Conservation (phyloP, 306 rosid genomes). For the Cicer chorassanicum region DNA sequence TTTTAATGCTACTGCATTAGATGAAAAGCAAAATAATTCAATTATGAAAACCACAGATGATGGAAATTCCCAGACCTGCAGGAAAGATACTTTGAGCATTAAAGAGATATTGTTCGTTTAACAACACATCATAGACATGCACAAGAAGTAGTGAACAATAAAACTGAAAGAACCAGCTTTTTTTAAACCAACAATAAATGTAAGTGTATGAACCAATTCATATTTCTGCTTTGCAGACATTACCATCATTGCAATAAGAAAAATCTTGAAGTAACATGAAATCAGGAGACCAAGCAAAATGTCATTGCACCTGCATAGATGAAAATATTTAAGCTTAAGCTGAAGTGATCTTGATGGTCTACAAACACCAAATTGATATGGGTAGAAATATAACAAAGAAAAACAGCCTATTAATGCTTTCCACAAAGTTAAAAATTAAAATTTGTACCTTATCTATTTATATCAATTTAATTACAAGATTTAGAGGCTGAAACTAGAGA, state of each 20-base stretch:
- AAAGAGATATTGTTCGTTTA: conserved; percentile 34
- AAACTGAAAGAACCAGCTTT: conserved; percentile 12
- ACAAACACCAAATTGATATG: conserved; percentile 30
- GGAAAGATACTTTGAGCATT: conserved; percentile 35
- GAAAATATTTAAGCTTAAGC: conserved; percentile 36
- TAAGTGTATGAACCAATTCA: neutral
- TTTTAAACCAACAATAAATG: neutral
- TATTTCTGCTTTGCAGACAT: conserved; percentile 23
- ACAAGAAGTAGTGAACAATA: conserved; percentile 10
- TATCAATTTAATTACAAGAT: conserved; percentile 28
- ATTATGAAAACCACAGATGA: conserved; percentile 74
- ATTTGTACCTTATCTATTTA: neutral
- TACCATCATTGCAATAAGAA: conserved; percentile 85
- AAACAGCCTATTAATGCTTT: conserved; percentile 20
- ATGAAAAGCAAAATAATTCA: conserved; percentile 81
- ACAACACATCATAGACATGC: conserved; percentile 3
- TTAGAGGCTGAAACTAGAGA: conserved; percentile 10
- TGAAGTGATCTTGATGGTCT: conserved; percentile 34
- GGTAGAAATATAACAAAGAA: neutral
- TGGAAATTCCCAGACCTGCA: conserved; percentile 93
- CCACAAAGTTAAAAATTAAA: conserved; percentile 12
- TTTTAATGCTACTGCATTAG: conserved; percentile 80
- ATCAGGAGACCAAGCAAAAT: conserved; percentile 70
- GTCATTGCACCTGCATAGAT: conserved; percentile 60
- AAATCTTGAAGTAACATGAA: conserved; percentile 88